Base-by-base conservation (phyloP, 176 grass and related monocot genomes). In the Musa troglodytarum region DNA sequence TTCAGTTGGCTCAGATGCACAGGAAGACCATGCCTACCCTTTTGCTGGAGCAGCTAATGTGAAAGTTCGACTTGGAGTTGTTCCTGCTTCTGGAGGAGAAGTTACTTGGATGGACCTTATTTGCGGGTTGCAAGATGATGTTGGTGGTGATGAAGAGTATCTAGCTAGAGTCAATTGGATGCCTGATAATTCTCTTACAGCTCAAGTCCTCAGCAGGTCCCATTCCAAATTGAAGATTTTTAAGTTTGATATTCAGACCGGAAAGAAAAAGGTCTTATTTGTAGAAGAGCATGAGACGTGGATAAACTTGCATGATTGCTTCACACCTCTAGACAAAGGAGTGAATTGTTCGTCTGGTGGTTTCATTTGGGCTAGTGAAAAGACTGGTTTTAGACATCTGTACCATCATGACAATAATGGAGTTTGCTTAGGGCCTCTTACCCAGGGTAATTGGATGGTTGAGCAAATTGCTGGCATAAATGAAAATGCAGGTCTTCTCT, bases 331-430 rank as follows among this genome's bases (percentile, higher is more conserved):
- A 70, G 88, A 95, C 51, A 99, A 84, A 81, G 81, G 88, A 77
- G 79, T 84, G 76, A 86, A 91, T 89, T 73, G 64, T 65, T 77
- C 82, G 79, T 88, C 91, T 53, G 86, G 88, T 64, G 86, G 85
- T 14, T 99, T 95, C 80, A 87, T 99, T 81, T 99, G 96, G 96
- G 96, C 96, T 58, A 99, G 91, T 76, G 96, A 99, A 64, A 94
- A 92, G 82, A 92, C 86, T 77, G 96, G 96, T 59, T 95, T 92
- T 80, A 94, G 89, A 79, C 96, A 99, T 75, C 76, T 99, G 74
- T 99, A 99, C 83, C 55, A 92, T 80, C 91, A 99, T 81, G 86
- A 83, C 76, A 94, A 83, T 61, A 78, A 89, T 75, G 96, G 96
- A 28, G 52, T 69, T 58, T 99, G 86, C 84, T 80, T 99, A 53